phyloP scores from a whole-genome alignment of 2,329 filamentous ascomycete genomes.

The Fusarium secorum region DNA sequence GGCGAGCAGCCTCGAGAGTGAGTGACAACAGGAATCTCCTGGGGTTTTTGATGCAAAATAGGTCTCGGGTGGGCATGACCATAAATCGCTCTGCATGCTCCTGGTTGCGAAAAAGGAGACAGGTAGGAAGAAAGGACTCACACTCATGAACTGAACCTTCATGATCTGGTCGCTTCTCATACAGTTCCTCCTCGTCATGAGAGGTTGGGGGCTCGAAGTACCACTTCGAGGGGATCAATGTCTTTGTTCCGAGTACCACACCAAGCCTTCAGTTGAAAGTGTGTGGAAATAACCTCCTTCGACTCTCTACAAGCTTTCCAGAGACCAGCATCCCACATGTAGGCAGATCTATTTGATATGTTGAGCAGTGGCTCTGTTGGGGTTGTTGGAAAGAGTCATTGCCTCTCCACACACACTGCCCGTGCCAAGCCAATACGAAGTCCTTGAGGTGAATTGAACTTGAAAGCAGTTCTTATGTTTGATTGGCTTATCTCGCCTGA shows the following conservation, averaged over 20 bases:
- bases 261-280: neutral
- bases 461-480: neutral
- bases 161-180: no score
- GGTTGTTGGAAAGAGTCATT: no score
- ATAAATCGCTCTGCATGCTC: neutral
- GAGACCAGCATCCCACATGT: slow-evolving; percentile 8
- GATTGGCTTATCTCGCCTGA: neutral
- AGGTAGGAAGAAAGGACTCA: neutral
- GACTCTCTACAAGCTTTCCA: slow-evolving; percentile 9
- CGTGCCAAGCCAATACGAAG: neutral
- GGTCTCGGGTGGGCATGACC: neutral
- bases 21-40: fast-evolving
- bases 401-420: no score
- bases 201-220: fast-evolving
- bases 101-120: fast-evolving
- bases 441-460: neutral
- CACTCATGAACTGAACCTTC: no score
- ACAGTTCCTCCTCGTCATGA: no score
- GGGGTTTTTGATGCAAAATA: neutral
- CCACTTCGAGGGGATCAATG: fast-evolving
- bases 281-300: neutral
- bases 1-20: fast-evolving
- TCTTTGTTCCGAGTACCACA: fast-evolving
- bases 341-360: neutral
- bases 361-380: neutral